Evolutionary conservation across 805 yeast genomes (phyloP).

Genomic region (Pichia pseudocactophila): DNA sequence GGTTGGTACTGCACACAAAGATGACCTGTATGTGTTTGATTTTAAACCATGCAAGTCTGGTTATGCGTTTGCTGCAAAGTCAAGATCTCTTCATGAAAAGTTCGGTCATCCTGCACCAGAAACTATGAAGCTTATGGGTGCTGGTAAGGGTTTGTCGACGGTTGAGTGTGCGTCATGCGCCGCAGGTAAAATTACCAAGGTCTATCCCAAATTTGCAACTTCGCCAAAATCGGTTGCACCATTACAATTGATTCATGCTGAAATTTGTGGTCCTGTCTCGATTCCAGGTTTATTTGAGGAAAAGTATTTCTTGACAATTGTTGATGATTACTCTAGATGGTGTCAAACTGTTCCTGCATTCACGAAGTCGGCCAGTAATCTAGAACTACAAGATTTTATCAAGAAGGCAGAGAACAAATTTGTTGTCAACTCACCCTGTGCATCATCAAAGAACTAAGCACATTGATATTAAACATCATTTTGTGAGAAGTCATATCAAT

Average conservation of each 20-base stretch:
- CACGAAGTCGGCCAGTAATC: no score
- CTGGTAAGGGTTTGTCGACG: not conserved
- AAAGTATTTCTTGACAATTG: slow-evolving; percentile 2
- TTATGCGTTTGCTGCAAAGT: not conserved
- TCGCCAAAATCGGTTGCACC: not conserved
- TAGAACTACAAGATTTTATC: no score
- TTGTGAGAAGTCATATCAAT: not conserved
- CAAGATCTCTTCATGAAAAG: not conserved
- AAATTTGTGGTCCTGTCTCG: slow-evolving; percentile 8
- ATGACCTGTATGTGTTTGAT: not conserved
- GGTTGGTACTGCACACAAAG: not conserved
- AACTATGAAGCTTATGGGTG: slow-evolving; percentile 1
- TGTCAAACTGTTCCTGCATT: slow-evolving; percentile 1
- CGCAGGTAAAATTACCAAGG: slow-evolving; percentile 1
- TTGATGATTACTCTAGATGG: slow-evolving; percentile 7
- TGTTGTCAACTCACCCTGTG: slow-evolving; percentile 1
- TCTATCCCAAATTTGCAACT: not conserved
- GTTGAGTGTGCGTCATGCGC: not conserved
- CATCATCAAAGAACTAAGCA: slow-evolving; percentile 6
- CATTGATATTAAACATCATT: slow-evolving; percentile 4
- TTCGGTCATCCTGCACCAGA: slow-evolving; percentile 3
- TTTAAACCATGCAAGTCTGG: not conserved
- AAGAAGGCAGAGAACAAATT: no score
- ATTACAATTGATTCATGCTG: slow-evolving; percentile 2
- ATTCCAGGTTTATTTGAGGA: slow-evolving; percentile 5